These are phyloP conservation scores for Fusarium sp. DNA, from an alignment of 2,329 filamentous ascomycete genomes.

Conservation along the genomic window DNA sequence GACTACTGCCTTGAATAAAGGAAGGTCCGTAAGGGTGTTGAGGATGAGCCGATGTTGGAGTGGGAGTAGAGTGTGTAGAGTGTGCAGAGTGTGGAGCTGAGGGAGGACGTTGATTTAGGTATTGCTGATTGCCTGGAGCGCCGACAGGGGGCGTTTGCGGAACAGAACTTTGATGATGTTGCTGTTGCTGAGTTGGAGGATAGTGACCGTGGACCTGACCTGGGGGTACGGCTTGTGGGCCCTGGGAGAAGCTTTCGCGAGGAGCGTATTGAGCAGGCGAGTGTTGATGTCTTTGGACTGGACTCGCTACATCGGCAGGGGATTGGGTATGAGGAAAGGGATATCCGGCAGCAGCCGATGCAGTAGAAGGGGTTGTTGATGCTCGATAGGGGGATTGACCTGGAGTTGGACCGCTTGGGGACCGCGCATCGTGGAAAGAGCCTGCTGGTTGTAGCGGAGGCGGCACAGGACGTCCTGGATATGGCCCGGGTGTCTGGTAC, in stretches of 20 bases:
- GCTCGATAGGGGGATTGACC: constrained; percentile 61
- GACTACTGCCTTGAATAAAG: constrained; percentile 68
- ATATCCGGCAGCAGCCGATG: constrained; percentile 60
- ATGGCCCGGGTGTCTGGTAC: constrained; percentile 56
- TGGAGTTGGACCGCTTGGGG: constrained; percentile 61
- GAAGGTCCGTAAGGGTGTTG: constrained; percentile 66
- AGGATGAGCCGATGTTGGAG: constrained; percentile 71
- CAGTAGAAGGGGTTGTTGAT: constrained; percentile 57
- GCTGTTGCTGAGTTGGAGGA: constrained; percentile 50
- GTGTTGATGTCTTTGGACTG: constrained; percentile 65
- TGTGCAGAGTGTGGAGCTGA: constrained; percentile 71
- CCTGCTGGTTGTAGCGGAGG: constrained; percentile 61
- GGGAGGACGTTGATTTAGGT: constrained; percentile 64
- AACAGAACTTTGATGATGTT: constrained; percentile 45
- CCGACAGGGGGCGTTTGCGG: constrained; percentile 53
- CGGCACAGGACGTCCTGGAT: constrained; percentile 57
- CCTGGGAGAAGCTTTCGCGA: constrained; percentile 61
- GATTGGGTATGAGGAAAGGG: constrained; percentile 62
- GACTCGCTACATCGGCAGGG: constrained; percentile 60
- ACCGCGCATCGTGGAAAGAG: constrained; percentile 62
- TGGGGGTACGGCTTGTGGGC: constrained; percentile 39
- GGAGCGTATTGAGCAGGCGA: constrained; percentile 57
- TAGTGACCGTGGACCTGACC: constrained; percentile 42
- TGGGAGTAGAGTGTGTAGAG: constrained; percentile 69
- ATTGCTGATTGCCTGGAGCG: constrained; percentile 48